phyloP scores from a whole-genome alignment of 805 yeast genomes.

The Brettanomyces anomalus region DNA sequence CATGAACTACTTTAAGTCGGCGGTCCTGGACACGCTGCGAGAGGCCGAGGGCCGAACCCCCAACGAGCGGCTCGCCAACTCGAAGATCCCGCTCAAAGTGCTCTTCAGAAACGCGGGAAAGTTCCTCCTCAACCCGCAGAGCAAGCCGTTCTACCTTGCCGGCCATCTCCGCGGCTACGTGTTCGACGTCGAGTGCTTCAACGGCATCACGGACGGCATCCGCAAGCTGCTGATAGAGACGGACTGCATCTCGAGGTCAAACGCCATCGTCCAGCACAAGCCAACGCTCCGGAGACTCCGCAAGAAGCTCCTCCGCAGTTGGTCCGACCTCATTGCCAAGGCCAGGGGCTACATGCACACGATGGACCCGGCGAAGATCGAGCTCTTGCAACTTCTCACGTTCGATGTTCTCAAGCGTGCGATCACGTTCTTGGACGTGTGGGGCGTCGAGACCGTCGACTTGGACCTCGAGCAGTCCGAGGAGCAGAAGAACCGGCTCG shows the following conservation, averaged over 20 bases:
- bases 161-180: slow-evolving; percentile 34
- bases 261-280: slow-evolving; percentile 54
- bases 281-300: slow-evolving; percentile 56
- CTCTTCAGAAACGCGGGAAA: slow-evolving; percentile 56
- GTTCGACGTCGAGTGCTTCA: slow-evolving; percentile 48
- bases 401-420: slow-evolving; percentile 63
- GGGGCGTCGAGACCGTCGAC: slow-evolving; percentile 57
- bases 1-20: slow-evolving; percentile 59
- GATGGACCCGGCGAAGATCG: slow-evolving; percentile 46
- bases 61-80: slow-evolving; percentile 23
- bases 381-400: slow-evolving; percentile 51
- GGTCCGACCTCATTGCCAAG: slow-evolving; percentile 71
- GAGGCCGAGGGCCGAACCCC: slow-evolving; percentile 9
- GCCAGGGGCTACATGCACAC: slow-evolving; percentile 70
- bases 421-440: slow-evolving; percentile 53
- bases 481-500: slow-evolving; percentile 7
- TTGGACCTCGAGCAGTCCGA: slow-evolving; percentile 20
- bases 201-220: slow-evolving; percentile 67
- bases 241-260: slow-evolving; percentile 67
- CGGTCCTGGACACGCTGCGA: slow-evolving; percentile 16
- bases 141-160: slow-evolving; percentile 29
- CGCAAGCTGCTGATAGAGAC: slow-evolving; percentile 54
- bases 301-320: slow-evolving; percentile 64
- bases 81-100: slow-evolving; percentile 45
- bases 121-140: slow-evolving; percentile 56